Evolutionary conservation across 371 early-diverging fungal genomes (phyloP), one percentile per base, ranked within the genome.

Genomic region (Syncephalastrum monosporum): DNA sequence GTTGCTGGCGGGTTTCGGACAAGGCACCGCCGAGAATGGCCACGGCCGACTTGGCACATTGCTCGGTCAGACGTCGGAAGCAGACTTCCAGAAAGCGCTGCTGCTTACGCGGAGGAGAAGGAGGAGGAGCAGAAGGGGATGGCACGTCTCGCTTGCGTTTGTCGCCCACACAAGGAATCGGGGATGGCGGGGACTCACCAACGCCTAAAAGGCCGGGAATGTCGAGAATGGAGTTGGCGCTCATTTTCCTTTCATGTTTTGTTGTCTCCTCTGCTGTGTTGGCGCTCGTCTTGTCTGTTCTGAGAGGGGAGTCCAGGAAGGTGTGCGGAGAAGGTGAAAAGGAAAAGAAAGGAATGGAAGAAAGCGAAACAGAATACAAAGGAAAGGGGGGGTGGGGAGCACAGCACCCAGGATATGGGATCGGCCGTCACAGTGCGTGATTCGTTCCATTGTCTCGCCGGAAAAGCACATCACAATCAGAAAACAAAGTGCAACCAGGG

Each of bases 191-290:
- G 3, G 43, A 42, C 16, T 55, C 38, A 33, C 38, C 55, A n/a
- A 42, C 25, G 42, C 45, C 29, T 25, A 55, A 45, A 16, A 56
- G 38, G 15, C 29, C 47, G 33, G 38, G 27, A 7, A 13, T 41
- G 47, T 56, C 41, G 15, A 8, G 42, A 27, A 19, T 48, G 47
- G 56, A 48, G n/a, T 14, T 14, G 29, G 25, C 23, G 21, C 42
- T 48, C 56, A 56, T 56, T 17, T 48, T 56, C 48, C 56, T 56
- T 56, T 56, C 56, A 56, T 56, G 56, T 47, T 56, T 56, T 38
- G 24, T 12, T 45, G n/a, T 16, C 19, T 17, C 13, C 16, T 13
- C 25, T 59, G 13, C 38, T 46, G 27, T 52, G 38, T 46, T 52
- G 53, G 12, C 23, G 21, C 2, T 58, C 25, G 14, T 50, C 4